Evolutionary conservation across 2,329 filamentous ascomycete species (phyloP), one percentile per base, ranked within the genome.

Genomic region (Xylariales sp.): DNA sequence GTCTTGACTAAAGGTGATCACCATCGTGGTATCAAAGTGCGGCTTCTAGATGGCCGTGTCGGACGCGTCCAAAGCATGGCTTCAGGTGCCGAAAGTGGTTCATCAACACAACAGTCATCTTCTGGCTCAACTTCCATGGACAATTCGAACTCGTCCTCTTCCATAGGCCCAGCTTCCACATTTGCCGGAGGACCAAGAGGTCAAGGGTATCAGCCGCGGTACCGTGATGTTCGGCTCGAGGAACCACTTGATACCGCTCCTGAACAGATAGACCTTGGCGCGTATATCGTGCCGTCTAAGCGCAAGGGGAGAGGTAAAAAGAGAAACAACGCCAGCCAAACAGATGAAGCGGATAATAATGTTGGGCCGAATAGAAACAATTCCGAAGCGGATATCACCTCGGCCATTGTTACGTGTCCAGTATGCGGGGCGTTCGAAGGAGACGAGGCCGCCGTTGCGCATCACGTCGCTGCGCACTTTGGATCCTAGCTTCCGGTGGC

Each of bases 1-100:
- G 78, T 94, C 0, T 83, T 95, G 55, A 94, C 92, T 1, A 83
- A 87, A 1, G 91, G 91, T 32, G 88, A 94, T 72, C 92, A 95
- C 74, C 91, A 91, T 2, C 85, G 91, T 9, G 92, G 92, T 43
- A 92, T 94, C 81, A 95, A 94, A 78, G 91, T 94, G 30, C 87
- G 92, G 2, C 82, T 95, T 5, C 80, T 82, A 1, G 91, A 92
- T 77, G 92, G 92, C 1, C 84, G 90, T 32, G 87, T 95, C 2
- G 92, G 92, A 1, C 82, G 92, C 16, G 92, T 95, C 34, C 92
- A 94, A 78, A 82, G 84, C 52, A 84, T 93, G 78, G 82, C 62
- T 23, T 56, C 54, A 49, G 9, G 55, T n/a, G 28, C 16, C n/a
- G 65, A 43, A 6, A 52, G n/a, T 65, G 50, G 30, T 50, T 50